These are phyloP conservation scores for Paxillus rubicundulus DNA, from an alignment of 768 basidiomycete species.

Conservation along the genomic window DNA sequence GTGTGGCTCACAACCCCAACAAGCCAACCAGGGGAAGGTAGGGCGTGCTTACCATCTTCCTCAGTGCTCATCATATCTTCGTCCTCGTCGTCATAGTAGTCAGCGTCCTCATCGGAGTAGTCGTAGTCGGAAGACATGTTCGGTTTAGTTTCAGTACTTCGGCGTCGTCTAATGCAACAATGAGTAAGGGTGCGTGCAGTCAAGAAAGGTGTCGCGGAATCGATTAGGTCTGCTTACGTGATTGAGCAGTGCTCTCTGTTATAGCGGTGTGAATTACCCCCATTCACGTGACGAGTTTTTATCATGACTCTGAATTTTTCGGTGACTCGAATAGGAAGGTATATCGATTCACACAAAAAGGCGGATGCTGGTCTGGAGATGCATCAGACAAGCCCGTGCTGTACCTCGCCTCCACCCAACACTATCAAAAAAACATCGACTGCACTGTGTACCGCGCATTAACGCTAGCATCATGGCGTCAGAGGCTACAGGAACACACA, in stretches of 20 bases:
- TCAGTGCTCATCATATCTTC: conserved; percentile 63
- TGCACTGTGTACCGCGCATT: conserved; percentile 4
- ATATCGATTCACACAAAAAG: conserved; percentile 25
- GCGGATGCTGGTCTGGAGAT: conserved; percentile 28
- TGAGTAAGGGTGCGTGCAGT: conserved; percentile 15
- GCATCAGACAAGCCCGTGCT: conserved; percentile 9
- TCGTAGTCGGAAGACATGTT: conserved; percentile 66
- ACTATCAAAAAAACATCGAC: neutral
- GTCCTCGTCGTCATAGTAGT: conserved; percentile 71
- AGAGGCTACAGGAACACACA: conserved; percentile 40
- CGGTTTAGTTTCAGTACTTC: conserved; percentile 6
- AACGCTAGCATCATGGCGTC: conserved; percentile 36
- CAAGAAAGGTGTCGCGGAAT: conserved; percentile 14
- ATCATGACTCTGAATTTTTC: conserved; percentile 12
- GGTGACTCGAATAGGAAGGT: conserved; percentile 28
- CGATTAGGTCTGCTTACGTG: conserved; percentile 30
- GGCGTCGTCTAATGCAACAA: conserved; percentile 14
- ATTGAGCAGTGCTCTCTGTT: conserved; percentile 13
- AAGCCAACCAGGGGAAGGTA: conserved; percentile 2
- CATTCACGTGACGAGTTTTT: conserved; percentile 2
- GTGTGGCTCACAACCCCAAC: conserved; percentile 24
- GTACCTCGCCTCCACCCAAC: conserved; percentile 8
- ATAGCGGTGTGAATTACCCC: conserved; percentile 1
- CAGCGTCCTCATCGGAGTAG: conserved; percentile 63
- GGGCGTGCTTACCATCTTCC: conserved; percentile 46